Base-by-base conservation (phyloP, 164 flowering plant genomes). In the Paratinospora sagittata region DNA sequence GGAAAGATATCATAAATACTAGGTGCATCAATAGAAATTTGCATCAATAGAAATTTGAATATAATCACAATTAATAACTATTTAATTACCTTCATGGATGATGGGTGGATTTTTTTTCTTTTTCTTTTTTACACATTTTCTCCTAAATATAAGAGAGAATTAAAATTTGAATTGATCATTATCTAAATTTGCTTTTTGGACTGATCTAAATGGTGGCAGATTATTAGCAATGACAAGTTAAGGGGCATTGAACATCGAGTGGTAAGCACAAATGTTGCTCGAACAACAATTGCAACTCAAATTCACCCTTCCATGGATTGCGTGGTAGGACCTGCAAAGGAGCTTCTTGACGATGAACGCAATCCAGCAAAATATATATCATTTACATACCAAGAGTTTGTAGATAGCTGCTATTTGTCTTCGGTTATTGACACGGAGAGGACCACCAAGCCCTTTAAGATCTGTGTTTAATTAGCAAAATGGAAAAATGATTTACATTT, bases 171-270 rank as follows among this genome's bases (percentile, higher is more conserved):
- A n/a, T n/a, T n/a, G n/a, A n/a, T n/a, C n/a, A n/a, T n/a, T n/a
- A n/a, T n/a, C n/a, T n/a, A n/a, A n/a, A n/a, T n/a, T n/a, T n/a
- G n/a, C n/a, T n/a, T n/a, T n/a, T n/a, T n/a, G n/a, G n/a, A n/a
- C n/a, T n/a, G n/a, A n/a, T n/a, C n/a, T n/a, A n/a, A n/a, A n/a
- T n/a, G n/a, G n/a, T n/a, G 27, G 66, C 66, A 63, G 66, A 34
- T 63, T 63, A 63, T 63, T 63, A 27, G 30, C 39, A 63, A 63
- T 63, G 66, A 34, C 19, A 63, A 34, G 66, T 30, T 63, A 27
- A 63, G 27, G 36, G 33, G 34, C 27, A 37, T 34, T 12, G 66
- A 63, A 11, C 66, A 63, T 13, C 6, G 66, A 24, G 66, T 63
- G 6, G 30, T 63, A 37, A 63, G 17, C n/a, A 63, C n/a, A 63